Percentiles rank a stretch among this genome's conserved stretches.
phyloP scores from a whole-genome alignment of 306 rosid genomes.

The Oxytropis ochrocephala region DNA sequence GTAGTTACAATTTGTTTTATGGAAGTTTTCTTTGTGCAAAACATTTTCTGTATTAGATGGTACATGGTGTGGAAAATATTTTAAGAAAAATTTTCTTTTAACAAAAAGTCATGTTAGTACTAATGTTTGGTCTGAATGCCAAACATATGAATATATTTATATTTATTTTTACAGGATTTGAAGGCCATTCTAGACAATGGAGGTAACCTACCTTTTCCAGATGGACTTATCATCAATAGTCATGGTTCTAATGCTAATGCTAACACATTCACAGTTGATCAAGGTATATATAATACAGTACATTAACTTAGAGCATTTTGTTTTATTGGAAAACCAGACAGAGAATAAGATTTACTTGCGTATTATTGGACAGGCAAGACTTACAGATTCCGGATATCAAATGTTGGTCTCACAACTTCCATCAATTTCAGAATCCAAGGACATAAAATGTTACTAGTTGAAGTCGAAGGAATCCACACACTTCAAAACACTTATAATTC shows the following conservation, averaged over 20 bases:
- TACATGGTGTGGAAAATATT: too few species aligned
- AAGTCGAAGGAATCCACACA: slow-evolving; percentile 88
- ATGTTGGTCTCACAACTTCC: slow-evolving; percentile 73
- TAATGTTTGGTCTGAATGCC: too few species aligned
- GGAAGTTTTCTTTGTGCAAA: too few species aligned
- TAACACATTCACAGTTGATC: slow-evolving; percentile 59
- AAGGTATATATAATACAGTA: slow-evolving; percentile 32
- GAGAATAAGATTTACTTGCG: not conserved
- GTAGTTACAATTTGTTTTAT: not conserved
- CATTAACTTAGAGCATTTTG: not conserved
- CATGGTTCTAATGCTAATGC: slow-evolving; percentile 70
- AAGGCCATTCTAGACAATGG: slow-evolving; percentile 74
- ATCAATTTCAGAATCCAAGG: slow-evolving; percentile 86
- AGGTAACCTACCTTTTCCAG: slow-evolving; percentile 75
- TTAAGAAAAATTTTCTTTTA: too few species aligned
- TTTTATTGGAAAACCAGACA: not conserved
- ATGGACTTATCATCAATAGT: slow-evolving; percentile 81
- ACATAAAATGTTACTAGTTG: slow-evolving; percentile 68
- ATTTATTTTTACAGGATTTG: slow-evolving; percentile 45
- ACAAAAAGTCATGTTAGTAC: too few species aligned
- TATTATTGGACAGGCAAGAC: slow-evolving; percentile 57
- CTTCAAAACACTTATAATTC: slow-evolving; percentile 76
- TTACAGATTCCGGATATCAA: slow-evolving; percentile 79
- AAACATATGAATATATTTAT: not conserved
- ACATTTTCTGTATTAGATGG: too few species aligned